phyloP scores from a whole-genome alignment of 805 yeast genomes.

The Lachancea cidri region DNA sequence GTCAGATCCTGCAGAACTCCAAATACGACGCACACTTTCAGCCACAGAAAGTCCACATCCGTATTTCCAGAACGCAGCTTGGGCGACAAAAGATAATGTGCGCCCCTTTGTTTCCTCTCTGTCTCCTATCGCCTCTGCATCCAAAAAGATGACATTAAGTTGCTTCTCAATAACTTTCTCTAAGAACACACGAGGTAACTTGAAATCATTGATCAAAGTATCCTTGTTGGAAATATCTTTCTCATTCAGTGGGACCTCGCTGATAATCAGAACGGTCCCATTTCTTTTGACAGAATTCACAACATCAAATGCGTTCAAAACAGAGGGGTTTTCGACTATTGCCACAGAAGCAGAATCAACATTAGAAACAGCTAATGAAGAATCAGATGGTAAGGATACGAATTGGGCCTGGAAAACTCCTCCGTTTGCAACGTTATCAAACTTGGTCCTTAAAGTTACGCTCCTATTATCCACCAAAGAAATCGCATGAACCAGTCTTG shows the following conservation, averaged over 20 bases:
- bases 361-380: slow-evolving; percentile 17
- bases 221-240: slow-evolving; percentile 33
- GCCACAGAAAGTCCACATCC: slow-evolving; percentile 52
- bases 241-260: slow-evolving; percentile 28
- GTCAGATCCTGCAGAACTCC: slow-evolving; percentile 75
- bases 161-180: slow-evolving; percentile 47
- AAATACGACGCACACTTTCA: slow-evolving; percentile 67
- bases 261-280: slow-evolving; percentile 47
- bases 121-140: slow-evolving; percentile 57
- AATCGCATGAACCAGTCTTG: slow-evolving; percentile 61
- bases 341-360: slow-evolving; percentile 61
- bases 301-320: slow-evolving; percentile 58
- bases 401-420: slow-evolving; percentile 73
- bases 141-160: slow-evolving; percentile 52
- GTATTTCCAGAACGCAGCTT: slow-evolving; percentile 74
- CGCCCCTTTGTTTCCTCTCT: slow-evolving; percentile 71
- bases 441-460: slow-evolving; percentile 56
- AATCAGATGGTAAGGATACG: slow-evolving; percentile 30
- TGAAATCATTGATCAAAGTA: slow-evolving; percentile 47
- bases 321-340: slow-evolving; percentile 53
- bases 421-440: slow-evolving; percentile 66
- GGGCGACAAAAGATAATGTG: slow-evolving; percentile 66
- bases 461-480: slow-evolving; percentile 53
- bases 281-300: slow-evolving; percentile 51
- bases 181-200: slow-evolving; percentile 45